Percentiles rank a stretch among this genome's conserved stretches.
Conservation (phyloP, 2,329 filamentous ascomycete species). For the Hypoxylon sp. region DNA sequence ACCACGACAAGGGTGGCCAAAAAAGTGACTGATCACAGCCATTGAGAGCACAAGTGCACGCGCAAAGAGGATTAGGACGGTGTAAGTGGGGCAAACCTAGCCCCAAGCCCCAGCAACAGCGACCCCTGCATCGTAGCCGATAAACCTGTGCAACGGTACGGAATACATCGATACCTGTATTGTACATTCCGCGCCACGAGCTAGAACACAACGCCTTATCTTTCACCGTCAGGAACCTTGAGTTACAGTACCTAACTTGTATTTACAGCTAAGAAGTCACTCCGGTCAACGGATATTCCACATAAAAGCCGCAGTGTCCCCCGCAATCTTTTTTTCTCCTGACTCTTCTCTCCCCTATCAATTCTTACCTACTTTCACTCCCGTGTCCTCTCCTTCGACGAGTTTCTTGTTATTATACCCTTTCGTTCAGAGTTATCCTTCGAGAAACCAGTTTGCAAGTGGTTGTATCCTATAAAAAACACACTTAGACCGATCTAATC, state of each 20-base stretch:
- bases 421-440: constrained; percentile 29
- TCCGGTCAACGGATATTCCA: constrained; percentile 41
- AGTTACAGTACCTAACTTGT: constrained; percentile 21
- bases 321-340: constrained; percentile 34
- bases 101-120: constrained; percentile 26
- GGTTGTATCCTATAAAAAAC: constrained; percentile 23
- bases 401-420: constrained; percentile 12
- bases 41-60: constrained; percentile 14
- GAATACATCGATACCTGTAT: neutral
- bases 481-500: constrained; percentile 35
- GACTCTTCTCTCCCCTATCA: constrained; percentile 22
- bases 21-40: constrained; percentile 25
- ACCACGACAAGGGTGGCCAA: constrained; percentile 21
- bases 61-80: constrained; percentile 14
- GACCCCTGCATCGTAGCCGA: constrained; percentile 22
- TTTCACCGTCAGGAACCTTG: constrained; percentile 19
- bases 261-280: constrained; percentile 15
- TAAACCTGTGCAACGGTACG: neutral
- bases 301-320: constrained; percentile 44
- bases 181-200: constrained; percentile 27
- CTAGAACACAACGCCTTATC: constrained; percentile 39
- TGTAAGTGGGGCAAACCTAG: constrained; percentile 22
- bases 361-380: constrained; percentile 8
- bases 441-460: constrained; percentile 23
- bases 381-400: constrained; percentile 23